Conservation (phyloP, 345 rosid genomes). For the Gynandropsis gynandra region DNA sequence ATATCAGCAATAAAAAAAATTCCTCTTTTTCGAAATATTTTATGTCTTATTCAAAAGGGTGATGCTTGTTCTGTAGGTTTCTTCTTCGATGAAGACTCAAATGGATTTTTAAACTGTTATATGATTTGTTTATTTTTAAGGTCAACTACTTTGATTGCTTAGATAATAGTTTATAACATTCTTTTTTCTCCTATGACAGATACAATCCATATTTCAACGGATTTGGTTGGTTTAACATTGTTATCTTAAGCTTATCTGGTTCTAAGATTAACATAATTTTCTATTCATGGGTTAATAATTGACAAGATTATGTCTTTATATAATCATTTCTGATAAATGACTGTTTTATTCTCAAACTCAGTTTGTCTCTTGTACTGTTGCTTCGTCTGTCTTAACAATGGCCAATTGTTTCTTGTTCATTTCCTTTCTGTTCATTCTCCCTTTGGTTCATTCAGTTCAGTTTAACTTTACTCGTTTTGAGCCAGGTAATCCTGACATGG, state of each 20-base stretch:
- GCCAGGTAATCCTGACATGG: slow-evolving; percentile 4
- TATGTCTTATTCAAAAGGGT: too few species aligned
- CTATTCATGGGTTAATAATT: too few species aligned
- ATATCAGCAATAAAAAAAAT: too few species aligned
- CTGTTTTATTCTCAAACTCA: background rate
- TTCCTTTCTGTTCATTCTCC: slow-evolving; percentile 14
- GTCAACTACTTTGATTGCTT: background rate
- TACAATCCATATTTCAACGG: too few species aligned
- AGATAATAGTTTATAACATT: slow-evolving; percentile 1
- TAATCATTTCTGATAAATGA: background rate
- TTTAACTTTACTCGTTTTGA: slow-evolving; percentile 21
- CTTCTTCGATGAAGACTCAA: background rate
- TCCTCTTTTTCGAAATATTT: too few species aligned
- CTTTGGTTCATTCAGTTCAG: slow-evolving; percentile 11
- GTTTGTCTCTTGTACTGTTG: background rate
- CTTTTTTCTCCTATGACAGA: too few species aligned
- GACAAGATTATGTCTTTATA: too few species aligned
- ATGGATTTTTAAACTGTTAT: too few species aligned
- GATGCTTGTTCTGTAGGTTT: too few species aligned
- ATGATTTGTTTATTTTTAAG: background rate
- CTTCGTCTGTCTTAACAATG: slow-evolving; percentile 1
- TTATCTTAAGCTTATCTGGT: too few species aligned
- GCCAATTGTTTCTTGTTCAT: slow-evolving; percentile 6
- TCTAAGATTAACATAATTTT: too few species aligned
- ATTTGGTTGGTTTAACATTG: too few species aligned